Evolutionary conservation across 169 alveolate species (phyloP), one percentile per base, ranked within the genome.

Genomic region (Cyclospora cayetanensis): DNA sequence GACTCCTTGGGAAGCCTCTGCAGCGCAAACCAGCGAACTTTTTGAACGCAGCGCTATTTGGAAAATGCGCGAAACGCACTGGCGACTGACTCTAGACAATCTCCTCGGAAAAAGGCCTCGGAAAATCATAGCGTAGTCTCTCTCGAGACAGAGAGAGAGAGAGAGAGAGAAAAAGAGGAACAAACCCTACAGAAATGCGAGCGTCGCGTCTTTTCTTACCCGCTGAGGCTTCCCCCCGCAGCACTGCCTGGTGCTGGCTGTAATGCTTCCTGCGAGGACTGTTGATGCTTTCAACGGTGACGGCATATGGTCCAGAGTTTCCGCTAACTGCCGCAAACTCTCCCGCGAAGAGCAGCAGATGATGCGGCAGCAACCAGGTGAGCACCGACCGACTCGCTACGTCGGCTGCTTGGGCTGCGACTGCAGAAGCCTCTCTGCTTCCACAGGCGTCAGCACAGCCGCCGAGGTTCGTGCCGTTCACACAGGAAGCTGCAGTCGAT

Each of bases 321-420:
- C 91, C 91, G 82, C 76, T 43, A 20, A 84, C 83, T 34, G 91
- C 91, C n/a, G 68, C 80, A 60, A 84, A 63, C 1, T 46, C 70
- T n/a, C 91, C 91, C 20, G 82, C 91, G 29, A 84, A 84, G 43
- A 84, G 82, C 68, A 46, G 53, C 46, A 84, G 82, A 66, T 84
- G 91, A 46, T 46, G 50, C 68, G 91, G 91, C 68, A 84, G 91
- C 83, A 84, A 82, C 68, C 82, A 63, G 31, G 74, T 25, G 9
- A 53, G 50, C 20, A 63, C 90, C 18, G 82, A 63, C 31, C 55
- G 74, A 31, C 42, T 34, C n/a, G 65, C 35, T 11, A n/a, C 60
- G 11, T 42, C 52, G 15, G 34, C 80, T 39, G 70, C 27, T 39
- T 29, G 46, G 50, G 90, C 77, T 27, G 55, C 88, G 22, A 12